A percentile compares a stretch with the other conserved stretches of the same genome.
Conservation (phyloP, 768 basidiomycete species). For the Pleurotus eryngii region DNA sequence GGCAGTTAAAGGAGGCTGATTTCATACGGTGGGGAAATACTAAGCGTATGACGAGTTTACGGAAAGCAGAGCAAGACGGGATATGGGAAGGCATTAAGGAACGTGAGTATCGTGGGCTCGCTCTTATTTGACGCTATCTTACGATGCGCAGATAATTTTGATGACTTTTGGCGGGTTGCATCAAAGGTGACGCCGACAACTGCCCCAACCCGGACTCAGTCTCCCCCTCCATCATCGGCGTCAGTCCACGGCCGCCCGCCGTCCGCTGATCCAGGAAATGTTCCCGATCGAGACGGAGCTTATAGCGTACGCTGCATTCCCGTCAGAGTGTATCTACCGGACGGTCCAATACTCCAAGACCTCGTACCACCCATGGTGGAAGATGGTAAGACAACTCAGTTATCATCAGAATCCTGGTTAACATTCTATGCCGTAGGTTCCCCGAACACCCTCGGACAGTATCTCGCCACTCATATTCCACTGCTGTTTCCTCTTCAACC, state of each 20-base stretch:
- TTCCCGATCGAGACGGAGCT: constrained; percentile 72
- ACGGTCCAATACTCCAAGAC: constrained; percentile 90
- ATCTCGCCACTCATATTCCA: constrained; percentile 72
- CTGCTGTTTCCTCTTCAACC: constrained; percentile 67
- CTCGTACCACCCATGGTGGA: constrained; percentile 76
- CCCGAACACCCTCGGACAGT: constrained; percentile 64
- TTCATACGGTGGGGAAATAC: constrained; percentile 97
- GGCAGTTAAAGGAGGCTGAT: constrained; percentile 94
- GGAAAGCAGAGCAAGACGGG: constrained; percentile 91
- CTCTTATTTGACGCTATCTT: constrained; percentile 3
- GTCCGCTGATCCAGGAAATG: constrained; percentile 54
- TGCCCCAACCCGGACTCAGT: constrained; percentile 54
- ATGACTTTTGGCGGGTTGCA: constrained; percentile 91
- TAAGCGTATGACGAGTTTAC: constrained; percentile 85
- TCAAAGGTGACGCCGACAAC: constrained; percentile 89
- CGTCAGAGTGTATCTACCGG: constrained; percentile 83
- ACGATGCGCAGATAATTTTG: constrained; percentile 77
- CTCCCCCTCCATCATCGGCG: constrained; percentile 50
- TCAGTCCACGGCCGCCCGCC: constrained; percentile 63
- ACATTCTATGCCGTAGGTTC: constrained; percentile 47
- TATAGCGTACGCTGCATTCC: constrained; percentile 88
- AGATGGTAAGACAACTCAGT: constrained; percentile 52
- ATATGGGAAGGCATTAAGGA: constrained; percentile 97
- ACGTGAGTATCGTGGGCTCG: constrained; percentile 51
- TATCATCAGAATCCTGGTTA: neutral